Conservation (phyloP, 306 rosid genomes). For the Astragalus glycyphyllos region DNA sequence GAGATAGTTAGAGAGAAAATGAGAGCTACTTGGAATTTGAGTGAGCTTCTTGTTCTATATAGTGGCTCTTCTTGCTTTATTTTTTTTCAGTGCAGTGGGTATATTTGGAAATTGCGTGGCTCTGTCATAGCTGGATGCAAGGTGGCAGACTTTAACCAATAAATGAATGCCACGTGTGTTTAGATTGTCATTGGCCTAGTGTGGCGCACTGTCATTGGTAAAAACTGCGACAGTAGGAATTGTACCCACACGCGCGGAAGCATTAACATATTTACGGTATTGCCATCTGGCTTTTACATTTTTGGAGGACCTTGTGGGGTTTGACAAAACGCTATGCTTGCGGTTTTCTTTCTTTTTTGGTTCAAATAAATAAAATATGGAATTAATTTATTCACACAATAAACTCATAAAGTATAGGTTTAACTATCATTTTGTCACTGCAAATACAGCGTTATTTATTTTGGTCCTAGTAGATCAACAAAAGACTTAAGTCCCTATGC, state of each 20-base stretch:
- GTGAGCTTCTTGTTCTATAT: conserved; percentile 44
- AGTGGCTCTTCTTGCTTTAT: conserved; percentile 27
- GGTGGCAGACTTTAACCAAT: conserved; percentile 22
- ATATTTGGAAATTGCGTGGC: conserved; percentile 37
- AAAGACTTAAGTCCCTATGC: too few species aligned
- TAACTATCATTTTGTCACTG: too few species aligned
- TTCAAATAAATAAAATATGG: background rate
- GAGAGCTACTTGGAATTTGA: conserved; percentile 31
- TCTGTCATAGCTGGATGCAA: conserved; percentile 29
- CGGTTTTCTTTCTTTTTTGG: background rate
- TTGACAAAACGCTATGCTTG: background rate
- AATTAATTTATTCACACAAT: too few species aligned
- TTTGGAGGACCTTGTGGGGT: conserved; percentile 11
- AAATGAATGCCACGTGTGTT: accelerated
- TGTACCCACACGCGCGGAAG: conserved; percentile 42
- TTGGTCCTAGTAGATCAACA: too few species aligned
- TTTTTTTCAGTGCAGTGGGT: conserved; percentile 35
- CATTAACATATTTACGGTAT: conserved; percentile 22
- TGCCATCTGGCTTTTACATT: conserved; percentile 24
- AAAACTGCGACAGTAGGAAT: background rate
- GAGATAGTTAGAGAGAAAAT: conserved; percentile 36
- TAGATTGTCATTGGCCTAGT: conserved; percentile 44
- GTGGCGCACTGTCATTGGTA: conserved; percentile 55
- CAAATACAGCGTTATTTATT: too few species aligned
- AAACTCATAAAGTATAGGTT: too few species aligned